Evolutionary conservation across 225 moss, liverwort and hornwort species (phyloP).

Genomic region (Marchantia paleacea): DNA sequence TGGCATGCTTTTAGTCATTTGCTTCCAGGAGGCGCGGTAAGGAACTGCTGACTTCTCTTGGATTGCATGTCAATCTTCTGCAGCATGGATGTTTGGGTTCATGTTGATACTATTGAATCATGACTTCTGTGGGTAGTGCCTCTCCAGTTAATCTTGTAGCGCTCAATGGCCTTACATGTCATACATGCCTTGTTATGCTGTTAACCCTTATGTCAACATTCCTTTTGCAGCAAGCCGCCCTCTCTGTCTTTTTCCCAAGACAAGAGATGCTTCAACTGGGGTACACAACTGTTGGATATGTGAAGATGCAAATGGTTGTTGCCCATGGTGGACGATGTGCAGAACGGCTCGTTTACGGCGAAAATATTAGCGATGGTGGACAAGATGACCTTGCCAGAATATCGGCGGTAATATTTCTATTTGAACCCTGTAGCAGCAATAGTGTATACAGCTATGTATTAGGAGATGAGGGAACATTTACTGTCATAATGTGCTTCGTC

Average conservation of each 20-base stretch:
- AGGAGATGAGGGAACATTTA: neutral
- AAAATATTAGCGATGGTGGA: constrained; percentile 76
- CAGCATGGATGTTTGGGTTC: neutral
- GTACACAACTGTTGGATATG: constrained; percentile 88
- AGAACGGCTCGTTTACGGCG: constrained; percentile 71
- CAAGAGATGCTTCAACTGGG: constrained; percentile 89
- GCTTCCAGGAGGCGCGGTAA: constrained; percentile 95
- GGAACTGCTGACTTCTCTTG: constrained; percentile 12
- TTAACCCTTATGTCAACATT: neutral
- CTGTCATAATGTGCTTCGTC: neutral
- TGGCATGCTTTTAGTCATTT: constrained; percentile 99
- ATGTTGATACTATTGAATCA: neutral
- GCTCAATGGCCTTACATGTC: neutral
- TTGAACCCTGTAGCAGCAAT: neutral
- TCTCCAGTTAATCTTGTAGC: neutral
- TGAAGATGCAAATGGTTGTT: constrained; percentile 99
- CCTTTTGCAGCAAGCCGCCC: constrained; percentile 59
- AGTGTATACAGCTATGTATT: neutral
- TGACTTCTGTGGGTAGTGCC: neutral
- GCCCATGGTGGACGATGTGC: constrained; percentile 97
- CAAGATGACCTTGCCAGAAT: constrained; percentile 93
- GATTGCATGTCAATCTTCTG: neutral
- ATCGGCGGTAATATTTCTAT: constrained; percentile 48
- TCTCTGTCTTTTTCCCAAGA: constrained; percentile 91
- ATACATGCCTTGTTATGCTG: neutral